Conservation (phyloP, 2,329 filamentous ascomycete genomes). For the Nannizziopsis barbatae region DNA sequence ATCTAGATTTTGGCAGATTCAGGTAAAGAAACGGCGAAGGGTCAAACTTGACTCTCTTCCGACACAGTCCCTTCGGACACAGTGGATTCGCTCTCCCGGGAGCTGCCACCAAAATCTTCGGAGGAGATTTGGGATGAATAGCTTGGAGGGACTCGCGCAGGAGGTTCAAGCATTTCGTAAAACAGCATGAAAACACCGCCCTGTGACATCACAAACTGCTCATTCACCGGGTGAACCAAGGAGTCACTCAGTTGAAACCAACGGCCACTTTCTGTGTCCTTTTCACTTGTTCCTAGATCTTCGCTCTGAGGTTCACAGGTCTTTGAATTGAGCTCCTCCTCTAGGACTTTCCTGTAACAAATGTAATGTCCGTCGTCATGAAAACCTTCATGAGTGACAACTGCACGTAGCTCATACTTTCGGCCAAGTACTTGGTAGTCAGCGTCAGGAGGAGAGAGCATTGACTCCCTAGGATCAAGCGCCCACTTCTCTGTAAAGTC, state of each 20-base stretch:
- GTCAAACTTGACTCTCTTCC: no score
- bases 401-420: conserved; percentile 67
- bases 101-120: no score
- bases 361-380: conserved; percentile 96
- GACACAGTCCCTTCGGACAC: no score
- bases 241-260: conserved; percentile 95
- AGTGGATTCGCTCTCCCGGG: no score
- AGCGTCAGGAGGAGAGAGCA: conserved; percentile 55
- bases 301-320: no score
- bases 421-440: conserved; percentile 38
- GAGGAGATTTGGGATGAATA: no score
- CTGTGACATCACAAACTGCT: conserved; percentile 61
- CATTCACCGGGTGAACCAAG: conserved; percentile 61
- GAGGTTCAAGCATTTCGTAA: conserved; percentile 60
- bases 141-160: neutral
- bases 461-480: conserved; percentile 56
- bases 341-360: conserved; percentile 59
- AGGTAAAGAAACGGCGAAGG: no score
- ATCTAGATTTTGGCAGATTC: no score
- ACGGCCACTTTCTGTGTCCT: conserved; percentile 37
- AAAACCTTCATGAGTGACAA: conserved; percentile 76
- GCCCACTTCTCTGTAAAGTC: conserved; percentile 54
- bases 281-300: conserved; percentile 12
- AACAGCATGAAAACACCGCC: conserved; percentile 94
- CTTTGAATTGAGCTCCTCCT: conserved; percentile 31